Base-by-base conservation (phyloP, 176 grass and related monocot genomes). In the Lolium multiflorum region DNA sequence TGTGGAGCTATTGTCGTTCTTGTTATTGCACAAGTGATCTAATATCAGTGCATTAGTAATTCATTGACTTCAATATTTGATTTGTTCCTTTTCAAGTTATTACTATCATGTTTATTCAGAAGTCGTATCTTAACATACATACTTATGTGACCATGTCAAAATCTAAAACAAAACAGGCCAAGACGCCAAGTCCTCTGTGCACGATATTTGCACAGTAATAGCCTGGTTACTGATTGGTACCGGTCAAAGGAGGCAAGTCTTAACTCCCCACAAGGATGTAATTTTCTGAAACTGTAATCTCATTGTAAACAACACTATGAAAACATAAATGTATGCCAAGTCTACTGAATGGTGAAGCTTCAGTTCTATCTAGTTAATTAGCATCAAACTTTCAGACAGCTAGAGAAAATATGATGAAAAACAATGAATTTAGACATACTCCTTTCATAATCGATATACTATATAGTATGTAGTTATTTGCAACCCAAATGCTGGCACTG, bases 11-110 rank as follows among this genome's bases (percentile, higher is more conserved):
- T 73, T 80, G 38, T 21, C 6, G 5, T 47, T 11, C 28, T 9
- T 57, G 24, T 37, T 65, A 14, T 62, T 74, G 47, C 72, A 41
- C 37, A 39, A 74, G 78, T 66, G 61, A 64, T 38, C 11, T 57
- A 37, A 57, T 72, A 21, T 58, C 4, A 54, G 72, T 77, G 28
- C 44, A 39, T 41, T 63, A 24, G 72, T 76, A 50, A 76, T 76
- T 28, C 14, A 76, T 79, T 79, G 56, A 62, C 38, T 2, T 22
- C 5, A 17, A 74, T 12, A 74, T 50, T 74, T 25, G 46, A 9
- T 25, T 48, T n/a, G 8, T 78, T 78, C 1, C 2, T 77, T n/a
- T 25, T 62, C 1, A 61, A 24, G 31, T 35, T 14, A 6, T 4
- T 46, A 10, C 55, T 43, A 61, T 46, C 75, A 28, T 44, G 7